Base-by-base conservation (phyloP, 805 yeast genomes). In the Barnettozyma vustinii region DNA sequence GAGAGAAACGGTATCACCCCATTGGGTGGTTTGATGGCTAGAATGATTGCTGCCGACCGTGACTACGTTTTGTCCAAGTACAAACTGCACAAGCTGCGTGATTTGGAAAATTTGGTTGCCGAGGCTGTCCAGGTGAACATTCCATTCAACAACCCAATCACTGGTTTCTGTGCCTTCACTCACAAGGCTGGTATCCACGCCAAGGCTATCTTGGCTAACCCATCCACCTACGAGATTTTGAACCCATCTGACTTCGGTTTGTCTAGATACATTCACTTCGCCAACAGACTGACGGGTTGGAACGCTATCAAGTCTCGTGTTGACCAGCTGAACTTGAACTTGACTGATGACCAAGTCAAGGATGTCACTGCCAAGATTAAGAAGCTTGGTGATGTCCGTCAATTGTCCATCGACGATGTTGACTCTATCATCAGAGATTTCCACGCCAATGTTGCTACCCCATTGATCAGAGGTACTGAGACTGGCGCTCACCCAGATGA, bases 121-220 rank as follows among this genome's bases (percentile, higher is more conserved):
- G 97, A 92, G 59, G 95, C 96, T 44, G 98, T 92, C 48, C 95
- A 89, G 73, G 97, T 92, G 55, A 92, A 92, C 72, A 80, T 94
- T 63, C 99, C 99, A 52, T 92, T 92, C 79, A 92, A 92, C 79
- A 92, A 92, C 76, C 98, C 98, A 60, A 89, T 92, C 69, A 92
- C 99, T 39, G 99, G 99, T 32, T 94, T 94, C 84, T 94, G 98
- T 77, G 99, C 99, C 42, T 92, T 92, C 75, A 92, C 99, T 52
- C 99, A 92, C 76, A 92, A 92, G 79, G 99, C 99, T 51, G 99
- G 99, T 71, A 91, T 92, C 67, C 99, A 92, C 69, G 98, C 99
- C 62, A 92, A 94, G 78, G 98, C 98, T 50, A 92, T 92, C 59
- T 80, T 92, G 57, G 99, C 99, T 51, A 94, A 92, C 73, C 99